Conservation (phyloP, 1,284 basidiomycete genomes). For the Schizophyllum commune region DNA sequence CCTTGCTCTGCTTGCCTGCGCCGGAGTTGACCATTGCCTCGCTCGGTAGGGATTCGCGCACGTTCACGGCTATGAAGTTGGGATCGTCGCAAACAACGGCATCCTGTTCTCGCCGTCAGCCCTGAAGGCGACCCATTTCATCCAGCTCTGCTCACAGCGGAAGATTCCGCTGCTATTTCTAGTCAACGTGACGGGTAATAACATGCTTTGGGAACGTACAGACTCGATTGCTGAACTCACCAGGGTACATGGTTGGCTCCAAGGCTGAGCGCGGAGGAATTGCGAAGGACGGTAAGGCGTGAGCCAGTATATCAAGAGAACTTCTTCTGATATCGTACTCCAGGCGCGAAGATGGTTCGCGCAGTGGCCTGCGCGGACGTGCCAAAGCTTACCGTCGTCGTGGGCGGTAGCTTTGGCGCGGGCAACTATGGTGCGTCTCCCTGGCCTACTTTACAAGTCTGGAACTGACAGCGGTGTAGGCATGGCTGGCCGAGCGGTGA, state of each 20-base stretch:
- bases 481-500: constrained; percentile 83
- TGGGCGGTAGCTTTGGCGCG: constrained; percentile 94
- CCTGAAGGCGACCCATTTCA: constrained; percentile 91
- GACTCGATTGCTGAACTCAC: neutral
- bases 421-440: constrained; percentile 78
- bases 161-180: constrained; percentile 88
- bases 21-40: neutral
- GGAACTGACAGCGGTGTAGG: constrained; percentile 30
- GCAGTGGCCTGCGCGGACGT: constrained; percentile 93
- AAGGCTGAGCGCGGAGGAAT: constrained; percentile 94
- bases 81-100: constrained; percentile 91
- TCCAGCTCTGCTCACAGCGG: constrained; percentile 89
- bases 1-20: constrained; percentile 5
- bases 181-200: constrained; percentile 80
- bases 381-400: constrained; percentile 88
- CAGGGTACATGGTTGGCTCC: constrained; percentile 91
- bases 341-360: constrained; percentile 89
- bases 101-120: constrained; percentile 92
- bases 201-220: constrained; percentile 1
- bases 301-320: neutral
- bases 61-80: constrained; percentile 83
- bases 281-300: constrained; percentile 75
- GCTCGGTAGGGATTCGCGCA: constrained; percentile 73
- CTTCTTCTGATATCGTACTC: neutral
- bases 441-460: constrained; percentile 1